These are phyloP conservation scores for Fusarium clavum DNA, from an alignment of 2,329 filamentous ascomycete species.

Conservation along the genomic window DNA sequence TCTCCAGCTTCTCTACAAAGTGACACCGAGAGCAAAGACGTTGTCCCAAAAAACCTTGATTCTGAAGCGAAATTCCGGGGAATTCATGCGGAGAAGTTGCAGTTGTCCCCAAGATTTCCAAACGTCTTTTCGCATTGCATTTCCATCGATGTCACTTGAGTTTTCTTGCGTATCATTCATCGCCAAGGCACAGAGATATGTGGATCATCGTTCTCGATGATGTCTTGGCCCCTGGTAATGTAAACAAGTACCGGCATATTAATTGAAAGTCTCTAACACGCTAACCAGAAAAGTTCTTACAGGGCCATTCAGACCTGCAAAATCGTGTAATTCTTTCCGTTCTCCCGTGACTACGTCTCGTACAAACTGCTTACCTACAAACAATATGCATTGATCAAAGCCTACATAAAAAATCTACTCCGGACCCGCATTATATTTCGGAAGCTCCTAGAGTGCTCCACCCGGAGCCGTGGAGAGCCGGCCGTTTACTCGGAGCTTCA, in stretches of 20 bases:
- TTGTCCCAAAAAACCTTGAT: constrained; percentile 19
- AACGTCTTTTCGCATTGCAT: not conserved
- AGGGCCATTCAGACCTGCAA: not conserved
- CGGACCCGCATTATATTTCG: constrained; percentile 37
- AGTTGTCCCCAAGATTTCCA: not conserved
- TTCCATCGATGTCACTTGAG: not conserved
- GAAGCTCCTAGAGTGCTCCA: constrained; percentile 22
- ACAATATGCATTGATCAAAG: constrained; percentile 2
- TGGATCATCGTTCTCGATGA: constrained; percentile 17
- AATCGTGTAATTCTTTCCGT: not conserved
- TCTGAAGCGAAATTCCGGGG: constrained; percentile 31
- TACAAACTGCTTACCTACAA: not conserved
- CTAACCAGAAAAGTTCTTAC: constrained; percentile 3
- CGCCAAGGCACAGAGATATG: constrained; percentile 16
- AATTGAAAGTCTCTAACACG: constrained; percentile 2
- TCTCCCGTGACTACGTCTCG: constrained; percentile 5
- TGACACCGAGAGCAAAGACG: constrained; percentile 9
- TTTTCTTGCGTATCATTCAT: constrained; percentile 16
- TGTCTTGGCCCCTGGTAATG: constrained; percentile 15
- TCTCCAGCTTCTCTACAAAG: not conserved
- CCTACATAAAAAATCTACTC: constrained; percentile 14
- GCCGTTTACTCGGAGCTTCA: constrained; percentile 45
- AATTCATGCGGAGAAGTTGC: constrained; percentile 11
- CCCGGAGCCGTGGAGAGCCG: constrained; percentile 41
- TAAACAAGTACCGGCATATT: constrained; percentile 18